phyloP scores from a whole-genome alignment of 179 eudicot genomes.

The Actinidia polygama region DNA sequence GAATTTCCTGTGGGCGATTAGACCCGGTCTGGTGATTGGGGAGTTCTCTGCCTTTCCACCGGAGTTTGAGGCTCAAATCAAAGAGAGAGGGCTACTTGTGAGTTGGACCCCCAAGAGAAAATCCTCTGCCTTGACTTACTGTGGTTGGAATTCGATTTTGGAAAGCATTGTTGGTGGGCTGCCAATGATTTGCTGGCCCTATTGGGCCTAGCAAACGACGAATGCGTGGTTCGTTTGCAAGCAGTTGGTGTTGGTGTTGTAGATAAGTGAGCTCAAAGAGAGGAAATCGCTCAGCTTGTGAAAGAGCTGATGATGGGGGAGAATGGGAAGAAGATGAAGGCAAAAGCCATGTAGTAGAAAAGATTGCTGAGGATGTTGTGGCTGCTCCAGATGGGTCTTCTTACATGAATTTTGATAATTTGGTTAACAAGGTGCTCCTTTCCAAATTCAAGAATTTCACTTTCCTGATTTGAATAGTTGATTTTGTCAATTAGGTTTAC shows the following conservation, averaged over 20 bases:
- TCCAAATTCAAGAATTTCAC: neutral
- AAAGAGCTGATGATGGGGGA: conserved; percentile 30
- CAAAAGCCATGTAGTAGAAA: conserved; percentile 27
- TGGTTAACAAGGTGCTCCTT: conserved; percentile 24
- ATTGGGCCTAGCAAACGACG: conserved; percentile 25
- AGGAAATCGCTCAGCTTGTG: conserved; percentile 21
- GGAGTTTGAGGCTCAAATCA: conserved; percentile 21
- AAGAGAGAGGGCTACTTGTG: conserved; percentile 12
- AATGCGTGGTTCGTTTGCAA: conserved; percentile 28
- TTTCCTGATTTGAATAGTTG: too few relatives aligned
- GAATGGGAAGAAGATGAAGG: conserved; percentile 21
- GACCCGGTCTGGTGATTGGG: conserved; percentile 24
- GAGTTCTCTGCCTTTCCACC: conserved; percentile 16
- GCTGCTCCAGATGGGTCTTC: conserved; percentile 22
- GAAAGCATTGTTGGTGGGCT: conserved; percentile 23
- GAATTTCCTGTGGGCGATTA: conserved; percentile 27
- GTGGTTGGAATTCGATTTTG: conserved; percentile 29
- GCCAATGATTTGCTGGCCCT: conserved; percentile 35
- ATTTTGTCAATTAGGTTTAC: too few relatives aligned
- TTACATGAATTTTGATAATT: conserved; percentile 1
- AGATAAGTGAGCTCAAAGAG: conserved; percentile 27
- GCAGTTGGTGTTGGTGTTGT: conserved; percentile 23
- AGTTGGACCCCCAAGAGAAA: conserved; percentile 32
- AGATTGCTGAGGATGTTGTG: conserved; percentile 19
- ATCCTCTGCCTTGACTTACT: conserved; percentile 25